Percentiles rank a stretch among this genome's conserved stretches.
phyloP scores from a whole-genome alignment of 2,329 filamentous ascomycete species.

The Pseudopyricularia cyperi region DNA sequence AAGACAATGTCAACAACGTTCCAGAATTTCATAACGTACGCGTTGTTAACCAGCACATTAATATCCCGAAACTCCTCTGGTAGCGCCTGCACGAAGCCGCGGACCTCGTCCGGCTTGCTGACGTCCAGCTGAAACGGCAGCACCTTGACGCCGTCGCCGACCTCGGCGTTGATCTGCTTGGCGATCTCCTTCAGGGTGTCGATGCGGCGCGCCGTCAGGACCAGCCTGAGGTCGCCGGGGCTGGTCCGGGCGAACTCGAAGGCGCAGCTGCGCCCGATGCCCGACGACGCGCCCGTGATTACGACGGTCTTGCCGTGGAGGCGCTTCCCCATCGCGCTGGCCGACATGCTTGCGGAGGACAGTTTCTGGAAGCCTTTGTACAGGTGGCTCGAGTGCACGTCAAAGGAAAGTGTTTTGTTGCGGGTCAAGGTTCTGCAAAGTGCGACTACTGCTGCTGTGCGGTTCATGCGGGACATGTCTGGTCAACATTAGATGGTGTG shows the following conservation, averaged over 20 bases:
- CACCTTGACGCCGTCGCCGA: conserved; percentile 70
- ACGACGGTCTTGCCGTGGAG: conserved; percentile 87
- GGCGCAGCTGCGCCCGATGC: conserved; percentile 75
- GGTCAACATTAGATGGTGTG: no score
- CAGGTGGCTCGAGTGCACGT: not conserved
- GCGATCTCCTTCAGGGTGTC: conserved; percentile 68
- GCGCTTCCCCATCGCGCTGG: conserved; percentile 62
- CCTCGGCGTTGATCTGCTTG: conserved; percentile 60
- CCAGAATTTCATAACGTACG: conserved; percentile 47
- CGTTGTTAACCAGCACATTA: conserved; percentile 90
- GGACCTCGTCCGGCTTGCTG: conserved; percentile 63
- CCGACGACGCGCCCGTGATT: conserved; percentile 84
- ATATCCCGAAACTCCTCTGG: conserved; percentile 76
- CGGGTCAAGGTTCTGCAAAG: conserved; percentile 4
- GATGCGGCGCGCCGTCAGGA: conserved; percentile 77
- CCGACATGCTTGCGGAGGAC: conserved; percentile 26
- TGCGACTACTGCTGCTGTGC: conserved; percentile 1
- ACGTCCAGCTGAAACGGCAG: conserved; percentile 78
- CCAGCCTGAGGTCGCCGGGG: conserved; percentile 64
- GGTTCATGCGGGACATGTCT: conserved; percentile 3
- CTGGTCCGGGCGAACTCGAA: conserved; percentile 84
- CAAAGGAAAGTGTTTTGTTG: not conserved
- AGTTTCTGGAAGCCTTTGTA: not conserved
- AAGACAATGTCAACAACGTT: not conserved
- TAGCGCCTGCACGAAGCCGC: conserved; percentile 56